Base-by-base conservation (phyloP, 345 rosid species). In the Euphorbia pulcherrima region DNA sequence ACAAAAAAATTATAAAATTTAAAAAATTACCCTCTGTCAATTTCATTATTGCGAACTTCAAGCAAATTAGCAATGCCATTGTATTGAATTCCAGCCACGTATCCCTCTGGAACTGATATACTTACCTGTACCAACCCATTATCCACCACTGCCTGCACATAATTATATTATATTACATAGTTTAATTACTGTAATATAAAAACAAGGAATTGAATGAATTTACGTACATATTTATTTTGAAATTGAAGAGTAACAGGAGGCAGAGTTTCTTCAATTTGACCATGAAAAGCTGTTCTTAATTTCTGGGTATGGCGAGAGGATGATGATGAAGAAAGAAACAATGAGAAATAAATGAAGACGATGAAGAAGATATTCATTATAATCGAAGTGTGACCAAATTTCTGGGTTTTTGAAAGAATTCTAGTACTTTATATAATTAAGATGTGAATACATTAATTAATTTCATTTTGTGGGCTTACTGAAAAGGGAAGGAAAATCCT, bases 81-180 rank as follows among this genome's bases (percentile, higher is more conserved):
- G 75, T 72, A 72, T 64, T 58, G 75, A 44, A 72, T 62, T 56
- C 75, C 75, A 27, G 60, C 52, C 60, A 72, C 17, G 41, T 8
- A n/a, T 24, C 75, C 75, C 17, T 55, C 70, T 6, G 70, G 77
- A 2, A 57, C 33, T n/a, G 65, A 47, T 35, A 72, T 6, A 0
- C 63, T 65, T 4, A 72, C 53, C 58, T 58, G 75, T 5, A 65
- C n/a, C 16, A 72, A 65, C 20, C 75, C 75, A 21, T 72, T 72
- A n/a, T 72, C 70, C 52, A 72, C 23, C 18, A 65, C 70, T 26
- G 60, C 75, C 75, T 72, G 53, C 64, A 58, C 26, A 54, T 6
- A 7, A 35, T 14, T 12, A 23, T 4, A 5, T 3, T 10, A 63
- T 6, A 1, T 3, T 5, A 33, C 4, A 2, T 9, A 14, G 13